Evolutionary conservation across 2,329 filamentous ascomycete genomes (phyloP).

Genomic region (Pseudogymnoascus sp.): DNA sequence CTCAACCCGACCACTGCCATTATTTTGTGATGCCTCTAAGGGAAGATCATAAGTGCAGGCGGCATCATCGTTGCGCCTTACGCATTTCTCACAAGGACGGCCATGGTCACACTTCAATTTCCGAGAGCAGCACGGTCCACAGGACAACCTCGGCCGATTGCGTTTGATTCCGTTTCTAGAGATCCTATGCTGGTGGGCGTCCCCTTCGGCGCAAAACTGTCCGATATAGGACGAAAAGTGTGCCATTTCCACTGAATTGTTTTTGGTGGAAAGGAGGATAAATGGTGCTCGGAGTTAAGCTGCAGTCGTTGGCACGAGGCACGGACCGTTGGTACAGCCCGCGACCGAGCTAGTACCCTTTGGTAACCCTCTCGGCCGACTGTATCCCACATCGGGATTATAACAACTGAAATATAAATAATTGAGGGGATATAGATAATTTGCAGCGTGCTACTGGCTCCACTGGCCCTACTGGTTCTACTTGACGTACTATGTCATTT

Average conservation of each 20-base stretch:
- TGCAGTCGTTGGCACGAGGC: not conserved
- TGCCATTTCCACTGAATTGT: not conserved
- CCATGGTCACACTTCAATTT: slow-evolving; percentile 19
- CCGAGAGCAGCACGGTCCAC: slow-evolving; percentile 13
- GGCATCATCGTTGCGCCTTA: slow-evolving; percentile 14
- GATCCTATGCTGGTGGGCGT: not conserved
- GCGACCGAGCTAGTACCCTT: not conserved
- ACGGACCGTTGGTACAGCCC: not conserved
- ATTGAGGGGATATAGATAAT: not conserved
- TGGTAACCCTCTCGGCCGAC: not conserved
- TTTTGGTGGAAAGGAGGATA: not conserved
- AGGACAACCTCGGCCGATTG: slow-evolving; percentile 11
- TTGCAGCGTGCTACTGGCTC: not conserved
- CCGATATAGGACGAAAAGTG: slow-evolving; percentile 10
- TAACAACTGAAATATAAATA: not conserved
- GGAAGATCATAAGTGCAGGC: slow-evolving; percentile 13
- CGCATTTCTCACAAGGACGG: slow-evolving; percentile 16
- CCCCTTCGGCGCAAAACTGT: slow-evolving; percentile 11
- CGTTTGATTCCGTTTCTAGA: slow-evolving; percentile 11
- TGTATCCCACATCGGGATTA: not conserved
- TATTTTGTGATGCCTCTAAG: not conserved
- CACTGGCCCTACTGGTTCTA: not conserved
- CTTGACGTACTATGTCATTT: not conserved
- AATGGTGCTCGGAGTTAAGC: not conserved
- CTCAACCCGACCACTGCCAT: slow-evolving; percentile 7